Conservation (phyloP, 257 asterid genomes). For the Fraxinus americana region DNA sequence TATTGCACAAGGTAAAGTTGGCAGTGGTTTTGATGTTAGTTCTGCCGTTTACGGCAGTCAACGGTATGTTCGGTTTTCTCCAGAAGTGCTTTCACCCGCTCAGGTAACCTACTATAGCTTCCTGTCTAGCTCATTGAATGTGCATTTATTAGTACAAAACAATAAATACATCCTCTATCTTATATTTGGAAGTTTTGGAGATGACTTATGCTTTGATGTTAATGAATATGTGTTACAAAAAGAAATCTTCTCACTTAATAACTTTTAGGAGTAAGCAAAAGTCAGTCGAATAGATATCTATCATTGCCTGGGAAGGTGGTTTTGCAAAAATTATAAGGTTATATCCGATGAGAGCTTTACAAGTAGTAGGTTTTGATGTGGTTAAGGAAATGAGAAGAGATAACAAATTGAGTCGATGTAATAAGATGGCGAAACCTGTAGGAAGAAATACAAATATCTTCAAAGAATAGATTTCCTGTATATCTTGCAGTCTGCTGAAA, state of each 20-base stretch:
- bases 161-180: neutral
- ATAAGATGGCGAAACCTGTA: neutral
- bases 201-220: neutral
- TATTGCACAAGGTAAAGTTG: conserved; percentile 98
- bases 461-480: neutral
- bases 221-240: neutral
- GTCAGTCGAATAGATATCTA: neutral
- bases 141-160: neutral
- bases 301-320: neutral
- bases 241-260: neutral
- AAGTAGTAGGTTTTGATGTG: neutral
- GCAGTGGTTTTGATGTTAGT: conserved; percentile 99
- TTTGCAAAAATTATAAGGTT: neutral
- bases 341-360: neutral
- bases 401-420: neutral
- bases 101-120: conserved; percentile 53
- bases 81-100: conserved; percentile 84
- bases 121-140: neutral
- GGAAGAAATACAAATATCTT: neutral
- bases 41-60: conserved; percentile 99
- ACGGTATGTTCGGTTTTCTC: conserved; percentile 88
- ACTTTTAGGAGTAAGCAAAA: neutral
- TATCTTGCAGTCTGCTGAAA: neutral
- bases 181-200: neutral
- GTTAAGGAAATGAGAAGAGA: neutral